Evolutionary conservation across 1,284 basidiomycete genomes (phyloP).

Genomic region (Phylloboletellus chloephorus): DNA sequence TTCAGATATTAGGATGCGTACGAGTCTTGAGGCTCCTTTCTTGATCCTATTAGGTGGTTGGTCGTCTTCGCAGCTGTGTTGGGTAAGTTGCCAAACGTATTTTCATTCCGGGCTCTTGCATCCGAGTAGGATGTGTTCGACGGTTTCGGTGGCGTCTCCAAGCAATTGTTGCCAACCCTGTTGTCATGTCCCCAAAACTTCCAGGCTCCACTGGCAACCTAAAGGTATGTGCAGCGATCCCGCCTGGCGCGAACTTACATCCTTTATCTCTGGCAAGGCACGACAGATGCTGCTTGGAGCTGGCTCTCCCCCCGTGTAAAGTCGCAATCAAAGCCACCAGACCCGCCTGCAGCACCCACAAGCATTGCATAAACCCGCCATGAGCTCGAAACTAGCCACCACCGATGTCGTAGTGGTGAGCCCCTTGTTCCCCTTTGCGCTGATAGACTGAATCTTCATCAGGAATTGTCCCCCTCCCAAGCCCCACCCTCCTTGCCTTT

Average conservation of each 20-base stretch:
- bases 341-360: not conserved
- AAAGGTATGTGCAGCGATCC: not conserved
- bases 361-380: not conserved
- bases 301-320: constrained; percentile 16
- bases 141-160: too few species aligned
- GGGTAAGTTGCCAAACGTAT: too few species aligned
- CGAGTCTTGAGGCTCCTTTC: too few species aligned
- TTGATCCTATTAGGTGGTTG: too few species aligned
- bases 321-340: not conserved
- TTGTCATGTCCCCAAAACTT: constrained; percentile 17
- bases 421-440: not conserved
- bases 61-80: too few species aligned
- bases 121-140: too few species aligned
- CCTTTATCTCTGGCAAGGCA: constrained; percentile 1
- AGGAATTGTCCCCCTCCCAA: constrained; percentile 34
- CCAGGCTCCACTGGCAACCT: not conserved
- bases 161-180: constrained; percentile 15
- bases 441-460: constrained; percentile 4
- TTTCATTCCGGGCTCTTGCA: too few species aligned
- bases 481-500: constrained; percentile 32
- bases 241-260: not conserved
- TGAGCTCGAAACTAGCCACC: constrained; percentile 17
- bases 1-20: too few species aligned
- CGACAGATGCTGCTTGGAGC: constrained; percentile 13
- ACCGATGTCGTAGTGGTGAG: constrained; percentile 28